Percentiles rank a stretch among this genome's conserved stretches.
Conservation (phyloP, 768 basidiomycete species). For the Sporobolomyces phaffii region DNA sequence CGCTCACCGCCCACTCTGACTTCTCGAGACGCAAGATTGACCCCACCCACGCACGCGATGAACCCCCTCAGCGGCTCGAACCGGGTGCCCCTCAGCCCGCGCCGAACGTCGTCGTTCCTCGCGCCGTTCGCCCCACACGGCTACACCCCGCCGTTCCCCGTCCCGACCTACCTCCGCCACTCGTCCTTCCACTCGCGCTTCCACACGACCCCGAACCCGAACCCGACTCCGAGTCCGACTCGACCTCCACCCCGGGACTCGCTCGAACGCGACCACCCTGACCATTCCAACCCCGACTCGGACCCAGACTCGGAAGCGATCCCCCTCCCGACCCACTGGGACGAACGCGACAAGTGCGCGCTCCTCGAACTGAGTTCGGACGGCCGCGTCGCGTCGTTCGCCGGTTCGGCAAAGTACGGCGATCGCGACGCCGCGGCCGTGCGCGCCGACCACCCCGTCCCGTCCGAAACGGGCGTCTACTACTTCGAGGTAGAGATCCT, state of each 20-base stretch:
- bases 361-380: slow-evolving; percentile 29
- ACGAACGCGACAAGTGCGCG: slow-evolving; percentile 27
- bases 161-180: slow-evolving; percentile 37
- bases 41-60: neutral
- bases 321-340: slow-evolving; percentile 25
- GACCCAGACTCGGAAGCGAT: neutral
- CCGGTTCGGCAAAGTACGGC: slow-evolving; percentile 46
- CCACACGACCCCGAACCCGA: slow-evolving; percentile 17
- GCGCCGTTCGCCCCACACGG: neutral
- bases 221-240: no score
- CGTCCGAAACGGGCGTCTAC: slow-evolving; percentile 79
- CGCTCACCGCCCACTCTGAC: neutral
- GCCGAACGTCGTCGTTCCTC: neutral
- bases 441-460: slow-evolving; percentile 69
- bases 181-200: slow-evolving; percentile 21
- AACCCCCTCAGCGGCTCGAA: slow-evolving; percentile 19
- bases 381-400: slow-evolving; percentile 17
- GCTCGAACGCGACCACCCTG: no score
- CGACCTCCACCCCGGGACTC: no score
- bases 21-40: no score
- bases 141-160: slow-evolving; percentile 27
- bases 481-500: slow-evolving; percentile 88
- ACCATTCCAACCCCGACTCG: no score
- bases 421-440: slow-evolving; percentile 82
- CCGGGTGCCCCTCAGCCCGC: slow-evolving; percentile 18